These are phyloP conservation scores for Kazachstania taianensis DNA, from an alignment of 805 yeast species.

Conservation along the genomic window DNA sequence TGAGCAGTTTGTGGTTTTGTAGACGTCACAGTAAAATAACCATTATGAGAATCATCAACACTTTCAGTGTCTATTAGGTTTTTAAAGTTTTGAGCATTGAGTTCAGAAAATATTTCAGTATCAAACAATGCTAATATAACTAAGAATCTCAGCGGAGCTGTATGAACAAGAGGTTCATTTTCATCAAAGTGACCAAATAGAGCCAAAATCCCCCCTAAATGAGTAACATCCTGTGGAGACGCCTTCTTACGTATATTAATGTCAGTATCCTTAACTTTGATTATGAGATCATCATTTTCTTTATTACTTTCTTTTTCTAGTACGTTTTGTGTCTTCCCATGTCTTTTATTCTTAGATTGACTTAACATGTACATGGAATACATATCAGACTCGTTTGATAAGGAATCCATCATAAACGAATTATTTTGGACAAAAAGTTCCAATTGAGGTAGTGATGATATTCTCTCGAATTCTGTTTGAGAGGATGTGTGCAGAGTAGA, in stretches of 20 bases:
- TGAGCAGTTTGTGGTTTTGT: not conserved
- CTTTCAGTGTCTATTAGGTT: conserved; percentile 12
- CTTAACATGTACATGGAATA: conserved; percentile 2
- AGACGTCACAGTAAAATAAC: not conserved
- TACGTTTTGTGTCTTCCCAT: not conserved
- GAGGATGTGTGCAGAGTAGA: not conserved
- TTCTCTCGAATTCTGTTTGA: not conserved
- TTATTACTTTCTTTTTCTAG: not conserved
- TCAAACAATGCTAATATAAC: conserved; percentile 20
- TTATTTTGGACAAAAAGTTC: conserved; percentile 2
- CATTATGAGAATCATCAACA: not conserved
- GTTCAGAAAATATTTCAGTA: conserved; percentile 17
- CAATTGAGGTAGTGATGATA: conserved; percentile 2
- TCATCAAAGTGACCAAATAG: conserved; percentile 19
- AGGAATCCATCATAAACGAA: not conserved
- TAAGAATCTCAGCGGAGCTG: conserved; percentile 21
- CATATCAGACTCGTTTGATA: conserved; percentile 1
- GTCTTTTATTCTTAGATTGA: not conserved
- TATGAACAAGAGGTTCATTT: conserved; percentile 21
- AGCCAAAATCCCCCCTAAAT: conserved; percentile 17
- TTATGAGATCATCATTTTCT: not conserved
- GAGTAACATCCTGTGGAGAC: conserved; percentile 4
- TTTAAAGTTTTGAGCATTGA: conserved; percentile 18
- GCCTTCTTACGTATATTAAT: conserved; percentile 1
- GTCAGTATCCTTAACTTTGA: conserved; percentile 2